These are phyloP conservation scores for Agaricus bisporus DNA, from an alignment of 768 basidiomycete species.

Conservation along the genomic window DNA sequence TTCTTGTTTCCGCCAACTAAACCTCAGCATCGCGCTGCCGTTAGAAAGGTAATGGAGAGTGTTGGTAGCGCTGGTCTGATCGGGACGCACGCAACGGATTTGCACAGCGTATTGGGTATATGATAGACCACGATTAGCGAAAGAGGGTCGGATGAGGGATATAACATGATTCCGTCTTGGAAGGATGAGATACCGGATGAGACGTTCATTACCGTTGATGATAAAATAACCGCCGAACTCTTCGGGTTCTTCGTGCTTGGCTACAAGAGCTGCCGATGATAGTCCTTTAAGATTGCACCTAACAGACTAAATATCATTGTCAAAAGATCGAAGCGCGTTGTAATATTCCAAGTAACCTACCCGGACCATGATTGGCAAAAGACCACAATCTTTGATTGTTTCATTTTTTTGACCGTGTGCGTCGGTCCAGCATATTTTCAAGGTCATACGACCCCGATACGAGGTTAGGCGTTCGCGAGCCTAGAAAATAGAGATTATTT, in stretches of 20 bases:
- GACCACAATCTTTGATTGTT: slow-evolving; percentile 81
- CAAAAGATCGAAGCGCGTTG: neutral
- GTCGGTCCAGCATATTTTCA: slow-evolving; percentile 81
- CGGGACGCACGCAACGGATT: slow-evolving; percentile 90
- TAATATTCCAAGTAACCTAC: slow-evolving; percentile 42
- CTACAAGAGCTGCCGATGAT: slow-evolving; percentile 81
- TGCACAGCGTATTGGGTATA: slow-evolving; percentile 94
- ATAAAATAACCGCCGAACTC: slow-evolving; percentile 99
- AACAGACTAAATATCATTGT: slow-evolving; percentile 51
- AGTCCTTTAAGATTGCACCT: slow-evolving; percentile 88
- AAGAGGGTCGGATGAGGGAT: slow-evolving; percentile 86
- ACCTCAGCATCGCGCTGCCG: slow-evolving; percentile 94
- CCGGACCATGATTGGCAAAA: slow-evolving; percentile 95
- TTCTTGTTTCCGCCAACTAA: slow-evolving; percentile 97
- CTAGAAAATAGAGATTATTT: slow-evolving; percentile 30
- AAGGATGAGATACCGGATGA: slow-evolving; percentile 95
- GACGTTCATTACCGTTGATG: slow-evolving; percentile 97
- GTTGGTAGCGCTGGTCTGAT: slow-evolving; percentile 92
- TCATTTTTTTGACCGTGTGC: slow-evolving; percentile 62
- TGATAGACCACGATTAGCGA: slow-evolving; percentile 87
- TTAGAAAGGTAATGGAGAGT: slow-evolving; percentile 97
- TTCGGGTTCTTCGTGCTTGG: slow-evolving; percentile 91
- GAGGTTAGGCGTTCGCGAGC: slow-evolving; percentile 91
- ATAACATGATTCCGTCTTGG: slow-evolving; percentile 95
- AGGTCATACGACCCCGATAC: slow-evolving; percentile 86